phyloP scores from a whole-genome alignment of 2,329 filamentous ascomycete species.

The Ascochyta viciae-villosae region DNA sequence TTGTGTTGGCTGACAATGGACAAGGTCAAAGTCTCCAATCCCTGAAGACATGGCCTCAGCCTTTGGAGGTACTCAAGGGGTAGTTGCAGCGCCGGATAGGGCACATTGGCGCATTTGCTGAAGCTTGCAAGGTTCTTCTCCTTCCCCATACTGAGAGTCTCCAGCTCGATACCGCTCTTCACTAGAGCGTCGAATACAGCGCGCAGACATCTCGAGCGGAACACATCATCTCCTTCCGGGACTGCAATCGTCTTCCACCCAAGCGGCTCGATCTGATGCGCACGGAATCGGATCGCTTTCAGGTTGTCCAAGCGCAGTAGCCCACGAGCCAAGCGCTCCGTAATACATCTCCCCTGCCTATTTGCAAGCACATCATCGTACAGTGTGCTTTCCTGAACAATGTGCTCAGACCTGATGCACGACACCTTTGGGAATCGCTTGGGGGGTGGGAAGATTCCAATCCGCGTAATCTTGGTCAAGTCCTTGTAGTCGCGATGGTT shows the following conservation, averaged over 20 bases:
- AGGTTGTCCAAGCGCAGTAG: conserved; percentile 27
- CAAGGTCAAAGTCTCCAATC: conserved; percentile 26
- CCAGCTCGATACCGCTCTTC: conserved; percentile 26
- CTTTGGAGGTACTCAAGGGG: conserved; percentile 17
- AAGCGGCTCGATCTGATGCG: conserved; percentile 17
- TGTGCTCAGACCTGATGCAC: conserved; percentile 23
- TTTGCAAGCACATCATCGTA: conserved; percentile 29
- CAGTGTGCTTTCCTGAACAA: conserved; percentile 29
- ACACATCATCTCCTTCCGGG: conserved; percentile 22
- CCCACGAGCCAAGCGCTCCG: conserved; percentile 28
- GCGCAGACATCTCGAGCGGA: conserved; percentile 32
- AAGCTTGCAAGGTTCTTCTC: conserved; percentile 11
- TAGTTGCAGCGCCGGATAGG: conserved; percentile 25
- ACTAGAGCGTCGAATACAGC: conserved; percentile 32
- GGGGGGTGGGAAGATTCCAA: conserved; percentile 37
- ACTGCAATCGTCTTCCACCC: conserved; percentile 15
- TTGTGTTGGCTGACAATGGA: conserved; percentile 25
- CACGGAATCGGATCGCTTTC: conserved; percentile 27
- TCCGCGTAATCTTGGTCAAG: conserved; percentile 27
- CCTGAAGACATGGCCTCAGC: conserved; percentile 20
- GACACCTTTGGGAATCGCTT: conserved; percentile 35
- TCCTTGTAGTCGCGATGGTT: conserved; percentile 32
- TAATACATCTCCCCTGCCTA: conserved; percentile 21
- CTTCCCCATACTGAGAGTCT: conserved; percentile 33
- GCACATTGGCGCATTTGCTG: conserved; percentile 23